These are phyloP conservation scores for Xerocomus amazonicus DNA, from an alignment of 1,284 basidiomycete genomes.

Conservation along the genomic window DNA sequence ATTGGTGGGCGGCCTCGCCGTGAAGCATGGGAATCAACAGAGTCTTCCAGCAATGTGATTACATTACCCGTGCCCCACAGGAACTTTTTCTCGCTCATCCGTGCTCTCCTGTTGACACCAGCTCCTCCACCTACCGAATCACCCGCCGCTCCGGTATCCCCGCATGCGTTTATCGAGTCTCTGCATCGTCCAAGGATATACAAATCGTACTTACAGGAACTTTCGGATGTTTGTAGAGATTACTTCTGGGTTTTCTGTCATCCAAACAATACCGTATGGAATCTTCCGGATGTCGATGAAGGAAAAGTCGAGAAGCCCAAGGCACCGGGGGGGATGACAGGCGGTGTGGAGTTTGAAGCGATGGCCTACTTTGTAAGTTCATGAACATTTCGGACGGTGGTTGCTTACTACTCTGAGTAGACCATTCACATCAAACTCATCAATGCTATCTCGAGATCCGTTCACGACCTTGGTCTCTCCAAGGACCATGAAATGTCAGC, in stretches of 20 bases:
- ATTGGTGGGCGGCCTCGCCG: slow-evolving; percentile 40
- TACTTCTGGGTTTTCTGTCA: slow-evolving; percentile 99
- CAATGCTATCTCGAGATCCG: slow-evolving; percentile 68
- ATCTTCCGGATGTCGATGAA: slow-evolving; percentile 77
- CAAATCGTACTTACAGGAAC: slow-evolving; percentile 87
- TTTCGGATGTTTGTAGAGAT: slow-evolving; percentile 87
- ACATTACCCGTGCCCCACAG: slow-evolving; percentile 70
- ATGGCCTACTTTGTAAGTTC: slow-evolving; percentile 86
- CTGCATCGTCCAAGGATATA: slow-evolving; percentile 83
- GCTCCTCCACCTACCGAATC: slow-evolving; percentile 70
- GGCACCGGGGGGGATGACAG: slow-evolving; percentile 97
- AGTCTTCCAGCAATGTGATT: slow-evolving; percentile 46
- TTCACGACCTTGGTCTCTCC: slow-evolving; percentile 60
- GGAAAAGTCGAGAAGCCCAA: slow-evolving; percentile 83
- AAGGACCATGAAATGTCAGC: slow-evolving; percentile 72
- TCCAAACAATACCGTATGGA: slow-evolving; percentile 88
- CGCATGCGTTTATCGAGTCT: slow-evolving; percentile 86
- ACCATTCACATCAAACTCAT: slow-evolving; percentile 81
- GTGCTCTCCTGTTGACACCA: slow-evolving; percentile 67
- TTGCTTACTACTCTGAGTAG: slow-evolving; percentile 40
- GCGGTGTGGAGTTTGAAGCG: slow-evolving; percentile 96
- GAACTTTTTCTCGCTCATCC: slow-evolving; percentile 66
- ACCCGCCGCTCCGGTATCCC: slow-evolving; percentile 60
- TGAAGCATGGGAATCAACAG: slow-evolving; percentile 53
- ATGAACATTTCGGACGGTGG: neutral